phyloP scores from a whole-genome alignment of 495 filamentous ascomycete genomes.

The Aspergillus indologenus region DNA sequence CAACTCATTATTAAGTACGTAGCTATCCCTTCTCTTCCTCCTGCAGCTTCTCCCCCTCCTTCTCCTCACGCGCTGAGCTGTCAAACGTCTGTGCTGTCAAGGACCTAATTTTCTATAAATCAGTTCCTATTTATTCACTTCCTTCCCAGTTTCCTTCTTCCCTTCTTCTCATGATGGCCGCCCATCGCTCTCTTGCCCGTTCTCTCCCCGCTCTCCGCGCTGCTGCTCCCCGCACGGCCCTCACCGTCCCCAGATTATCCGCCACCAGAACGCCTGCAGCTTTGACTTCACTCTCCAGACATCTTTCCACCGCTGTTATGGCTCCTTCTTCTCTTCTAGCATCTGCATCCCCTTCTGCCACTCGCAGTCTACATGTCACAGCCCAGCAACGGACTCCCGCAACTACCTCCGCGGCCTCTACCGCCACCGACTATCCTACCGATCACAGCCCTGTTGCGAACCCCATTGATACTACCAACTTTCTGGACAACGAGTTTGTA shows the following conservation, averaged over 20 bases:
- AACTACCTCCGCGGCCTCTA: constrained; percentile 53
- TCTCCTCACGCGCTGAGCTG: background rate
- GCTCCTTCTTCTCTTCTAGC: constrained; percentile 21
- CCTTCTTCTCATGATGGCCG: constrained; percentile 36
- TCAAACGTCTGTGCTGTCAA: background rate
- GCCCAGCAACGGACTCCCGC: constrained; percentile 55
- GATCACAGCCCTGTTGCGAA: constrained; percentile 73
- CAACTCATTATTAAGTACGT: background rate
- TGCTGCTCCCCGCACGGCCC: constrained; percentile 40
- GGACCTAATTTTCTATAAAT: background rate
- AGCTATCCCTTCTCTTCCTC: background rate
- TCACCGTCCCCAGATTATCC: constrained; percentile 22
- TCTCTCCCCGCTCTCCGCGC: constrained; percentile 46
- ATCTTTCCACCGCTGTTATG: constrained; percentile 25
- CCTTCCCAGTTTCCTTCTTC: constrained; percentile 2
- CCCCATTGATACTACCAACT: constrained; percentile 81
- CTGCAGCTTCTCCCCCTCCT: background rate
- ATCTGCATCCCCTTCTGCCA: constrained; percentile 24
- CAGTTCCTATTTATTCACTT: background rate
- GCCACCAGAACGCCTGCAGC: constrained; percentile 17
- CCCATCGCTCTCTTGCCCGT: constrained; percentile 42
- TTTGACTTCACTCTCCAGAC: constrained; percentile 27
- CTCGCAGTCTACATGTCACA: constrained; percentile 54
- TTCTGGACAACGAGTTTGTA: constrained; percentile 87
- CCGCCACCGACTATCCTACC: constrained; percentile 71